A percentile compares a stretch with the other conserved stretches of the same genome.
These are phyloP conservation scores for Ajuga chamaepitys DNA, from an alignment of 257 asterid species.

Conservation along the genomic window DNA sequence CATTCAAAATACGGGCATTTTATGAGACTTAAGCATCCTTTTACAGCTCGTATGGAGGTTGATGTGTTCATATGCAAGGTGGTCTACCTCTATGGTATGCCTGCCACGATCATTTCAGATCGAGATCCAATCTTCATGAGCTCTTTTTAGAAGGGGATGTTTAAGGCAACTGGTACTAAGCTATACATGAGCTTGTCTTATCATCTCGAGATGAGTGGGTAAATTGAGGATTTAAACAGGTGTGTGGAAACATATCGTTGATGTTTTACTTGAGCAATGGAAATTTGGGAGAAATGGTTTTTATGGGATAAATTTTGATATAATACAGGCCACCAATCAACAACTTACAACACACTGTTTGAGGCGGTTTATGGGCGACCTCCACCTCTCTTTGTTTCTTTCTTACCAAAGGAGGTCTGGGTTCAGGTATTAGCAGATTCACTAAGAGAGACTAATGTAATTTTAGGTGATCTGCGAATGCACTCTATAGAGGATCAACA, in stretches of 20 bases:
- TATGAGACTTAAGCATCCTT: background rate
- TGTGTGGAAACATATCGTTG: background rate
- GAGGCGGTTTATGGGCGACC: no score
- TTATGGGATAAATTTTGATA: background rate
- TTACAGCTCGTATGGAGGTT: background rate
- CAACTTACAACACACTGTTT: no score
- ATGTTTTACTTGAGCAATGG: background rate
- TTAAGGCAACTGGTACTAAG: background rate
- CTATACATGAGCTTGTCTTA: background rate
- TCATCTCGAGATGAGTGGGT: background rate
- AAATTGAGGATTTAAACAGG: background rate
- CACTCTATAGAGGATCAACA: no score
- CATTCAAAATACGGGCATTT: background rate
- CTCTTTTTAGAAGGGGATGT: background rate
- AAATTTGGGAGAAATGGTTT: background rate
- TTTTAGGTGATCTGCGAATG: no score
- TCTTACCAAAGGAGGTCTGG: no score
- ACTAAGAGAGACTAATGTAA: no score
- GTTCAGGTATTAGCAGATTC: no score
- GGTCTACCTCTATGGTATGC: background rate
- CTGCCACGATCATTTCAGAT: background rate
- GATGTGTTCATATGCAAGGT: background rate
- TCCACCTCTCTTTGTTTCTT: no score
- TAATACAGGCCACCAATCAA: background rate
- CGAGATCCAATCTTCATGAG: background rate